Evolutionary conservation across 148 eudicot genomes (phyloP).

Genomic region (Camellia sinensis): DNA sequence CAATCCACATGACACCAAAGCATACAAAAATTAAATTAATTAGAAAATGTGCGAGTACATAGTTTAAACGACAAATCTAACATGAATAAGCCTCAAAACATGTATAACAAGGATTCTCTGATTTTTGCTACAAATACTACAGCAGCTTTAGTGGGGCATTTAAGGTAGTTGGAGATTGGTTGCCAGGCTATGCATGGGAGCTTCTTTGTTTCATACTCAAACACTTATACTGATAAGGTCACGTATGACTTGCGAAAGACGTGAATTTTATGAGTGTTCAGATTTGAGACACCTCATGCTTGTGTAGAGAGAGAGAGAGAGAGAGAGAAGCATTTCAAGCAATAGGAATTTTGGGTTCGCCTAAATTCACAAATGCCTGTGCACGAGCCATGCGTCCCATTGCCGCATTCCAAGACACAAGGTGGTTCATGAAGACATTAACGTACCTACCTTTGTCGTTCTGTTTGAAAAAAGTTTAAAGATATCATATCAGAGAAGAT

Average conservation of each 20-base stretch:
- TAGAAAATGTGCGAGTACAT: not conserved
- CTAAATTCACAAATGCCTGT: conserved; percentile 79
- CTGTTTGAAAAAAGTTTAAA: conserved; percentile 35
- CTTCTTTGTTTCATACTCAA: no score
- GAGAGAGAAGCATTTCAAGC: conserved; percentile 36
- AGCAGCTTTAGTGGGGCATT: no score
- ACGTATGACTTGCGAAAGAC: no score
- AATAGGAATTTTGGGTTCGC: conserved; percentile 79
- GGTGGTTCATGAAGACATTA: conserved; percentile 71
- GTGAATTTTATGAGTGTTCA: no score
- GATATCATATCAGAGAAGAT: not conserved
- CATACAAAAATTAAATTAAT: not conserved
- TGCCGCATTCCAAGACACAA: conserved; percentile 85
- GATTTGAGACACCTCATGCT: not conserved
- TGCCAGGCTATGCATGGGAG: no score
- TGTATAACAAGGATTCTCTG: not conserved
- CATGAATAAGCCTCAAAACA: not conserved
- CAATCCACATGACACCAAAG: not conserved
- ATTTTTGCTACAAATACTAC: no score
- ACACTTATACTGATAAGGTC: no score
- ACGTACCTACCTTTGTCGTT: conserved; percentile 66
- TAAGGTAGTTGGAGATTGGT: no score
- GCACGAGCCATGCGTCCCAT: conserved; percentile 74
- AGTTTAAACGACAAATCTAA: not conserved
- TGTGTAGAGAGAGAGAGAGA: not conserved